Evolutionary conservation across 2,329 filamentous ascomycete species (phyloP).

Genomic region (Sporothrix dimorphospora): DNA sequence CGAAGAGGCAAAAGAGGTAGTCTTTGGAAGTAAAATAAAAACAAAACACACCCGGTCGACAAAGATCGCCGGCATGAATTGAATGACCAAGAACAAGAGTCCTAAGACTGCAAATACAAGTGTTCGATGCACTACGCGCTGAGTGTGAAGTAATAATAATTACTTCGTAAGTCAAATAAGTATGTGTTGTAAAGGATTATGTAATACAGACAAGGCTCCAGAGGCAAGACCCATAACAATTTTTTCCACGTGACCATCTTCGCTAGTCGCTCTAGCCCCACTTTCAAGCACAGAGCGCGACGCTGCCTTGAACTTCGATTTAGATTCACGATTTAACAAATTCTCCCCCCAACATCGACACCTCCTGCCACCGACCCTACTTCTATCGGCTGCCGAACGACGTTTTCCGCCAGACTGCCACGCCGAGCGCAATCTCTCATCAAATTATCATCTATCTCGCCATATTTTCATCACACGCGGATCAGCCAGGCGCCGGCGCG

Average conservation of each 20-base stretch:
- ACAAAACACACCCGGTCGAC: slow-evolving; percentile 13
- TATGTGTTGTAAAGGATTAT: neutral
- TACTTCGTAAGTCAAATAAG: too few species aligned
- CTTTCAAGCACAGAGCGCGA: neutral
- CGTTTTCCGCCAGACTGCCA: neutral
- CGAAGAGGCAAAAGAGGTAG: slow-evolving; percentile 26
- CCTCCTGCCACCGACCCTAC: neutral
- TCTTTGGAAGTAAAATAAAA: neutral
- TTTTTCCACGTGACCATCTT: neutral
- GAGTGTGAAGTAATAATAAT: neutral
- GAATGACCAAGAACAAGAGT: neutral
- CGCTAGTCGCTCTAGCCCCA: slow-evolving; percentile 1
- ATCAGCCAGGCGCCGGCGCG: neutral
- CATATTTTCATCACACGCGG: neutral
- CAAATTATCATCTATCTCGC: neutral
- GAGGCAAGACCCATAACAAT: neutral
- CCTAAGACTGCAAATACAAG: neutral
- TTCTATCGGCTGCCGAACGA: neutral
- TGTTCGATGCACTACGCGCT: neutral
- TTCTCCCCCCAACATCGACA: neutral
- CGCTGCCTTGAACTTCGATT: slow-evolving; percentile 2
- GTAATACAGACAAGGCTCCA: neutral
- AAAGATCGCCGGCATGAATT: slow-evolving; percentile 19
- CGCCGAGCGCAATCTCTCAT: neutral
- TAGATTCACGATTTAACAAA: slow-evolving; percentile 6